Evolutionary conservation across 352 stramenopile species (phyloP).

Genomic region (Pythium sukuiense): DNA sequence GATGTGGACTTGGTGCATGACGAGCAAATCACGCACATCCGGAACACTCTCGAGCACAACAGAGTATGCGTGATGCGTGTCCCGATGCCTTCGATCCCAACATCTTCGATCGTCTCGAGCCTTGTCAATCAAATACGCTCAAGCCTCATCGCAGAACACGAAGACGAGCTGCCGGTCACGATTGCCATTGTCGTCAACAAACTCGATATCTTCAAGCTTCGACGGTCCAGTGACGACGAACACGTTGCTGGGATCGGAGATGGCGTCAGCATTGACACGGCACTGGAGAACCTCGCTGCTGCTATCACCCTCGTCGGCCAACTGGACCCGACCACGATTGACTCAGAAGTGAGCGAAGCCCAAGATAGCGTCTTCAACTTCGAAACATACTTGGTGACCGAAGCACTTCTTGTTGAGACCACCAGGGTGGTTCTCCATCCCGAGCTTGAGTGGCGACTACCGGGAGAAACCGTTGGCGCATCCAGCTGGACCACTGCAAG

Average conservation of each 20-base stretch:
- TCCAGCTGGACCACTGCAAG: conserved; percentile 57
- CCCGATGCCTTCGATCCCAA: not conserved
- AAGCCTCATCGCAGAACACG: not conserved
- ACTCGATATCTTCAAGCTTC: conserved; percentile 17
- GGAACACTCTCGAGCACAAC: conserved; percentile 6
- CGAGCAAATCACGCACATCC: not conserved
- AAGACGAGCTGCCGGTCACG: not conserved
- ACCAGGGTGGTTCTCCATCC: conserved; percentile 45
- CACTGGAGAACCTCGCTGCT: conserved; percentile 10
- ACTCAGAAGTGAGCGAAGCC: not conserved
- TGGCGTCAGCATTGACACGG: not conserved
- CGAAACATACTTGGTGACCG: conserved; percentile 56
- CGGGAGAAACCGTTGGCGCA: conserved; percentile 49
- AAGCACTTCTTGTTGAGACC: conserved; percentile 58
- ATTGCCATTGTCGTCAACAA: not conserved
- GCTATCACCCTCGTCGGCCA: conserved; percentile 14
- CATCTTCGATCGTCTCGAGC: not conserved
- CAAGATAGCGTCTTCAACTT: conserved; percentile 32
- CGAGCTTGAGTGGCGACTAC: conserved; percentile 37
- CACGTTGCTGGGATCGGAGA: not conserved
- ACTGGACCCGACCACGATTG: not conserved
- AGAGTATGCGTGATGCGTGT: conserved; percentile 11
- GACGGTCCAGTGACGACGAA: not conserved
- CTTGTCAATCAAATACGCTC: not conserved
- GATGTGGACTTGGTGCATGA: not conserved